Evolutionary conservation across 768 basidiomycete genomes (phyloP).

Genomic region (Russula vinacea): DNA sequence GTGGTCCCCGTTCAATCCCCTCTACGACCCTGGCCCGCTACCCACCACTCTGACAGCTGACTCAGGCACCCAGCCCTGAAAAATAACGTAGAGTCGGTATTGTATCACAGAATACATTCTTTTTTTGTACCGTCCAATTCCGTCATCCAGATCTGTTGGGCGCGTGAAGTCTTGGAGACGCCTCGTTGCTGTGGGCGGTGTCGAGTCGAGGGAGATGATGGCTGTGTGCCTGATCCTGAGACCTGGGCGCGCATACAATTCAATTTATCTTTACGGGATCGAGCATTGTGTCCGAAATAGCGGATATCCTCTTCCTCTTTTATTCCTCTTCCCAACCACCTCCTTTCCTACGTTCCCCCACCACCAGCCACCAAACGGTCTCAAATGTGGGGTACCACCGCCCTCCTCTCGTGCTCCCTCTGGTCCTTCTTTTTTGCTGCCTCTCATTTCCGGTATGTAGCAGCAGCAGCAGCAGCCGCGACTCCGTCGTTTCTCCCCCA

Average conservation of each 20-base stretch:
- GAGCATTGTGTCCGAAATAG: neutral
- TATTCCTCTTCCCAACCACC: neutral
- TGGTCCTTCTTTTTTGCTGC: neutral
- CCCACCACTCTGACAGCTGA: neutral
- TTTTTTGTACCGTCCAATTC: neutral
- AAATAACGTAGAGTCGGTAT: neutral
- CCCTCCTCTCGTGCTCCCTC: neutral
- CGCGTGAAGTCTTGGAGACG: neutral
- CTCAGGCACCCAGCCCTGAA: neutral
- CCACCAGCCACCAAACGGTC: neutral
- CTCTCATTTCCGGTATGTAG: neutral
- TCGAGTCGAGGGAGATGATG: neutral
- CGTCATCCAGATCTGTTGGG: neutral
- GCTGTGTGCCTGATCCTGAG: neutral
- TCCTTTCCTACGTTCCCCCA: too few species aligned
- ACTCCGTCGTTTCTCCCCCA: slow-evolving; percentile 10
- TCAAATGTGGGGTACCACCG: slow-evolving; percentile 2
- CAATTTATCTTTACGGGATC: neutral
- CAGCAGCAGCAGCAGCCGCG: neutral
- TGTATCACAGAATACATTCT: neutral
- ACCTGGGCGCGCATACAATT: neutral
- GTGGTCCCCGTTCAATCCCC: slow-evolving; percentile 61
- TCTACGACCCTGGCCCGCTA: slow-evolving; percentile 47
- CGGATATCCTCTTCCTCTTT: too few species aligned
- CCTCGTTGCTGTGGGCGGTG: neutral